Base-by-base conservation (phyloP, 768 basidiomycete species). In the Lactarius trivialis region DNA sequence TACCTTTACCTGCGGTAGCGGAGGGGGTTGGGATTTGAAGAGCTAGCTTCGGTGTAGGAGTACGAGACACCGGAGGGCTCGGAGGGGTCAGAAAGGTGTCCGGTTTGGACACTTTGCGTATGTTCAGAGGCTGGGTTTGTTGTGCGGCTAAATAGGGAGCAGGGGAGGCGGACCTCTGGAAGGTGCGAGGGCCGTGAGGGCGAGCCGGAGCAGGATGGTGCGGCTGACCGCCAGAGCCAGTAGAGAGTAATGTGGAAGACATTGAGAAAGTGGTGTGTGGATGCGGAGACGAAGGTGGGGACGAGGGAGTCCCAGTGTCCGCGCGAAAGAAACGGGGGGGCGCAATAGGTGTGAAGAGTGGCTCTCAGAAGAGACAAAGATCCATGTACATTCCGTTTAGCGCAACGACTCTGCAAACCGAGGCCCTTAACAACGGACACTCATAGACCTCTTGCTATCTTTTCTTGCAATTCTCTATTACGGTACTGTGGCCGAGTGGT, bases 401-500 rank as follows among this genome's bases (percentile, higher is more conserved):
- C 7, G 21, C 15, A 34, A 54, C 34, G 30, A 33, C 6, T 39
- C 9, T 14, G 24, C 32, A 56, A 61, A 26, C 30, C 30, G 30
- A 19, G 53, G 52, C 56, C 61, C 61, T 58, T 62, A 34, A 62
- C 61, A 61, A 61, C 56, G 15, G 12, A 17, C 19, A 4, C 30
- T 32, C n/a, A 1, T 11, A 52, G 3, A 11, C 21, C 8, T 4
- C 51, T 19, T n/a, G 24, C 26, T 30, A 26, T 28, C 28, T 28
- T 2, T 2, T n/a, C 9, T 1, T 1, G 0, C 19, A 0, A 3
- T 6, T 7, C 0, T 21, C 5, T 26, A 0, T 30, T 28, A 73
- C 50, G 79, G 79, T 77, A 80, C 77, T 80, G 79, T 80, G 79
- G 79, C 79, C 79, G 79, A 80, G 79, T 80, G 79, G 79, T 80